Conservation (phyloP, 352 stramenopile genomes). For the Globisporangium barbulae region DNA sequence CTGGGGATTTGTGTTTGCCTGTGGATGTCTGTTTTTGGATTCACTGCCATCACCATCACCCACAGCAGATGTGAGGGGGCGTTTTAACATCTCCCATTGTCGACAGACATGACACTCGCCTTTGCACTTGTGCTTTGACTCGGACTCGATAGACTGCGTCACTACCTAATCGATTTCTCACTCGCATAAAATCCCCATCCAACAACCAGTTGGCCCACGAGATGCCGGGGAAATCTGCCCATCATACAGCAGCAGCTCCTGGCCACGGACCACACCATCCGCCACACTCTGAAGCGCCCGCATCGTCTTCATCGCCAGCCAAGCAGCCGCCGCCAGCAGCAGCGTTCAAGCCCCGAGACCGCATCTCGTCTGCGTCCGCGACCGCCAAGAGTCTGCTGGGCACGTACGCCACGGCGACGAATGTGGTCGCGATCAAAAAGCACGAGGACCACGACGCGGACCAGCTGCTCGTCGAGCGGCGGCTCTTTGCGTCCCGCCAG, state of each 20-base stretch:
- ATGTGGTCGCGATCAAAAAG: background rate
- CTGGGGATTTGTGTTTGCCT: no score
- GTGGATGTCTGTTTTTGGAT: no score
- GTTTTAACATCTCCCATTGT: no score
- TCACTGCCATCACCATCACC: no score
- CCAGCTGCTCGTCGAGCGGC: conserved; percentile 23
- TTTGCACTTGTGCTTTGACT: conserved; percentile 11
- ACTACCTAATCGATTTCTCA: background rate
- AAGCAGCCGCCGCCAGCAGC: background rate
- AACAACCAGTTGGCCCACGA: background rate
- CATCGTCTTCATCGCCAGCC: background rate
- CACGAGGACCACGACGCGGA: background rate
- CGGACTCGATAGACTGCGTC: background rate
- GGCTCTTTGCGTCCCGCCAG: conserved; percentile 23
- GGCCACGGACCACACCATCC: background rate
- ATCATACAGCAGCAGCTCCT: background rate
- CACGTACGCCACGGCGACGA: background rate
- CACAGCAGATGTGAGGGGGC: no score
- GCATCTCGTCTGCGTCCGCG: background rate
- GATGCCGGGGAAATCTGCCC: background rate
- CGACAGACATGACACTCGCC: background rate
- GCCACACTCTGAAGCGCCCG: background rate
- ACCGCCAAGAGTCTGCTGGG: background rate
- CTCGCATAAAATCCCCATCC: background rate
- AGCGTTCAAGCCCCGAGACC: conserved; percentile 2